These are phyloP conservation scores for Lactifluus piperatus DNA, from an alignment of 768 basidiomycete genomes.

Conservation along the genomic window DNA sequence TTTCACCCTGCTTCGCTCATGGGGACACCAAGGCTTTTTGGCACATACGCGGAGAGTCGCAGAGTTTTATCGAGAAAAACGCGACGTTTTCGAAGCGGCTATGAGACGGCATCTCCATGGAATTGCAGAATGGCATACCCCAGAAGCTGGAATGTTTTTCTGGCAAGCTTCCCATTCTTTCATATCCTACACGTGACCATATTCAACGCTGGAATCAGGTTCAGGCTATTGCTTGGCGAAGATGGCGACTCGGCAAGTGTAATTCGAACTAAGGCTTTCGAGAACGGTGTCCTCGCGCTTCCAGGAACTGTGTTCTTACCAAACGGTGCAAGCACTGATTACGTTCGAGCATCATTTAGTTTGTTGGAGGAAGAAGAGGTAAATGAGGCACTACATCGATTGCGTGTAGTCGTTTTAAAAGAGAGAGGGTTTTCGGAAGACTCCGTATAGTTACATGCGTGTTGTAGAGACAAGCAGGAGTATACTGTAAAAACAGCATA, in stretches of 20 bases:
- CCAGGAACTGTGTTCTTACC: constrained; percentile 82
- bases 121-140: constrained; percentile 62
- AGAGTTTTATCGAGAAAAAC: constrained; percentile 62
- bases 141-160: constrained; percentile 84
- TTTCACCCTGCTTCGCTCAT: constrained; percentile 47
- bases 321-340: constrained; percentile 55
- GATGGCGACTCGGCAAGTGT: constrained; percentile 44
- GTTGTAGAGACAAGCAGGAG: neutral
- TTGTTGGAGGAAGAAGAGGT: constrained; percentile 56
- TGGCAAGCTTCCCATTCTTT: constrained; percentile 41
- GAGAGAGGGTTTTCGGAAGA: neutral
- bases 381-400: constrained; percentile 60
- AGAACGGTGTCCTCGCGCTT: constrained; percentile 79
- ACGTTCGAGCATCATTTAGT: constrained; percentile 81
- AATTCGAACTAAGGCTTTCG: constrained; percentile 67
- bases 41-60: constrained; percentile 61
- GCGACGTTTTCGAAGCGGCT: constrained; percentile 70
- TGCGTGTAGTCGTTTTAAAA: constrained; percentile 30
- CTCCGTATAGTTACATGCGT: neutral
- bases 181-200: neutral
- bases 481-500: too few species aligned
- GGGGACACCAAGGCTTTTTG: constrained; percentile 73
- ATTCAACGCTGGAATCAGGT: constrained; percentile 35
- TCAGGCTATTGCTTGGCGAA: constrained; percentile 62
- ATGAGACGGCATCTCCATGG: constrained; percentile 71